Evolutionary conservation across 805 yeast genomes (phyloP), one percentile per base, ranked within the genome.

Genomic region (Cyberlindnera xishuangbannaensis): DNA sequence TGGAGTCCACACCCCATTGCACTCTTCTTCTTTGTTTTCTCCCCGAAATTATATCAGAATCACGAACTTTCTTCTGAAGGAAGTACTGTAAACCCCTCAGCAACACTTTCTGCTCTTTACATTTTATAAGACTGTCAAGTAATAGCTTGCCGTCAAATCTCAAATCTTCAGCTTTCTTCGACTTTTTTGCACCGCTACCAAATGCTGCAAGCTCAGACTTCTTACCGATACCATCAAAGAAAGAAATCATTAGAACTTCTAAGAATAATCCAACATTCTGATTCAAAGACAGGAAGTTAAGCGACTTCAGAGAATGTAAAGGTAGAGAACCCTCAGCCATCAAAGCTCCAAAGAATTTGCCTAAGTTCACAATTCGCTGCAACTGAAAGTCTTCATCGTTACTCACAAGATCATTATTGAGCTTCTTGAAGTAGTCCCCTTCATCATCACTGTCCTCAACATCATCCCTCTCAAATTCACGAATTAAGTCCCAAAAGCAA

Each of bases 401-500:
- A 7, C 55, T 67, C n/a, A 57, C 56, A 16, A 51, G 50, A 24
- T 62, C 61, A 5, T 43, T 50, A 21, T 36, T 51, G 35, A 37
- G 41, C 36, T 40, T 43, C 48, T 47, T 49, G 43, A 51, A 45
- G 32, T 47, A 43, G 26, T 52, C 59, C 1, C 44, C 59, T 7
- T 20, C 27, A 11, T 49, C 61, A 2, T 45, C 56, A 8, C 47
- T 57, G 16, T 46, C 53, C 22, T 51, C 56, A 7, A 69, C 73
- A 19, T 58, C 67, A 6, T 62, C 67, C 3, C 65, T 69, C 43
- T 84, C 95, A 27, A 85, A 62, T 22, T 78, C 84, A 44, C 77
- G 77, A 13, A 88, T 48, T 27, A 77, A 68, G 56, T 92, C 95
- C 97, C 97, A 92, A 25, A 92, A 65, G 47, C 76, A 65, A 54